These are phyloP conservation scores for Nemania sp. DNA, from an alignment of 2,329 filamentous ascomycete genomes.

Conservation along the genomic window DNA sequence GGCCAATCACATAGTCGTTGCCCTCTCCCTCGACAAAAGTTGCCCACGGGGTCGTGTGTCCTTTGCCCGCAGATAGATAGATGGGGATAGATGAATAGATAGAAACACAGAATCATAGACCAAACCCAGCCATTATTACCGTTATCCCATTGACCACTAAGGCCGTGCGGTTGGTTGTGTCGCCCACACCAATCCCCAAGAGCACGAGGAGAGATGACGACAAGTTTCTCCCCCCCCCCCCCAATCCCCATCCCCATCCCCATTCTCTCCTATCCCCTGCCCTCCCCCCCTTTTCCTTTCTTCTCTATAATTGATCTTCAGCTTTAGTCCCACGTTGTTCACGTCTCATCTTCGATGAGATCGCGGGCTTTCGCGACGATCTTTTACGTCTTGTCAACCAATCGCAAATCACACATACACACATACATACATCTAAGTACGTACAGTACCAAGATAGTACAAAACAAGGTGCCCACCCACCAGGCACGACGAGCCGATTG, in stretches of 20 bases:
- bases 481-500: neutral
- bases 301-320: conserved; percentile 23
- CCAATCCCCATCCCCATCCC: neutral
- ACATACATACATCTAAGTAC: neutral
- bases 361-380: conserved; percentile 25
- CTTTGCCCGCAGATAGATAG: conserved; percentile 25
- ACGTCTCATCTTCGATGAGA: conserved; percentile 23
- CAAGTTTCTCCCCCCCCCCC: neutral
- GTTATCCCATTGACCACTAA: conserved; percentile 27
- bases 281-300: too few relatives aligned
- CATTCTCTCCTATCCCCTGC: too few relatives aligned
- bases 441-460: neutral
- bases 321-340: conserved; percentile 24
- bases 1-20: conserved; percentile 28
- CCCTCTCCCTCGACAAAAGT: conserved; percentile 2
- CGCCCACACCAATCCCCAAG: conserved; percentile 30
- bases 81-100: too few relatives aligned
- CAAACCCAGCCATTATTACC: conserved; percentile 15
- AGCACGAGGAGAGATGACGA: conserved; percentile 20
- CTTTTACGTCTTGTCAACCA: conserved; percentile 6
- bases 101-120: conserved; percentile 23
- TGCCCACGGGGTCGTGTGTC: conserved; percentile 22
- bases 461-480: neutral
- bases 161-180: conserved; percentile 18
- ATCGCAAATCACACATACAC: neutral